Base-by-base conservation (phyloP, 2,329 filamentous ascomycete genomes). In the Aspergillus udagawae region DNA sequence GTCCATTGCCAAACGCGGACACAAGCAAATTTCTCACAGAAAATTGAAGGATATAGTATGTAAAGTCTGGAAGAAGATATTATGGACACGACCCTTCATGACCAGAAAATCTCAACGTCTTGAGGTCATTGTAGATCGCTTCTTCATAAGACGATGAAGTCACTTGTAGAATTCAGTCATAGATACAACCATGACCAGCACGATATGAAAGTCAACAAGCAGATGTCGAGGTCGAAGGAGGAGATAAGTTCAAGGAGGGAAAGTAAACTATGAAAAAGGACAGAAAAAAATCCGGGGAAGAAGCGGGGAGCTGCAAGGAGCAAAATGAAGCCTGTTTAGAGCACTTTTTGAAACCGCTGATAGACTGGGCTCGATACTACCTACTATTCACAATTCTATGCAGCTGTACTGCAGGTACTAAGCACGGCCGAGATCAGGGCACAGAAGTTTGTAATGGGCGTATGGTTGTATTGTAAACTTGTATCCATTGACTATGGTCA, bases 1-100 rank as follows among this genome's bases (percentile, higher is more conserved):
- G 56, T 67, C 60, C 67, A 72, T 72, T 47, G 51, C 58, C 49
- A 25, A 9, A 21, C 8, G n/a, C 44, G 44, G 23, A 20, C 32
- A 45, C 23, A 48, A 23, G 48, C 42, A 25, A 29, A 48, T 49
- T n/a, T n/a, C 21, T 25, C 28, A 42, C 49, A 14, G 35, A 27
- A 52, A 45, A 52, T 12, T 5, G 20, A 44, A 44, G 41, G 7
- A 52, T 23, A 45, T 20, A 45, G n/a, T 20, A 12, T 20, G 21
- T 10, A 45, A 23, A 23, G 42, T 45, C 42, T 12, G 3, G 44
- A 47, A 7, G 32, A 17, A 38, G 32, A 38, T 38, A 38, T 17
- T 38, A 7, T 7, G 32, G 14, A 38, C 32, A 17, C 32, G 6
- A 38, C 32, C 32, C n/a, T 38, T 5, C 14, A 38, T 38, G 32